These are phyloP conservation scores for Trametes elegans DNA, from an alignment of 768 basidiomycete species.

Conservation along the genomic window DNA sequence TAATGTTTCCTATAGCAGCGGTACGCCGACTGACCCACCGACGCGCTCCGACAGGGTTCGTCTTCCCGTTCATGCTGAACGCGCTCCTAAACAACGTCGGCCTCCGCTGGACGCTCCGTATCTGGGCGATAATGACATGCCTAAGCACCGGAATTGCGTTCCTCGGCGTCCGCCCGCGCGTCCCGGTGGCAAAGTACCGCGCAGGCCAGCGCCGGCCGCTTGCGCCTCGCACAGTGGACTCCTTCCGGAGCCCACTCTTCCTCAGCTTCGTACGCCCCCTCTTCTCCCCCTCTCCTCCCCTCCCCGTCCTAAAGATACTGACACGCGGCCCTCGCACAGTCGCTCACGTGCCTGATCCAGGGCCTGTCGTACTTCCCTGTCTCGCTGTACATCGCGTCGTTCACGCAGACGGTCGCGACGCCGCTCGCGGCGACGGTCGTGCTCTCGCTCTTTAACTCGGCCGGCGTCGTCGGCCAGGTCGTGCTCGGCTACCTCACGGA, in stretches of 20 bases:
- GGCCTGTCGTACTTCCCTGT: constrained; percentile 27
- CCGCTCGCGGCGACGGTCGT: constrained; percentile 24
- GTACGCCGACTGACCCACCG: no score
- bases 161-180: constrained; percentile 21
- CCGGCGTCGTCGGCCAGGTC: constrained; percentile 25
- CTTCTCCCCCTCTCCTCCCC: not conserved
- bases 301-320: not conserved
- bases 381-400: constrained; percentile 28
- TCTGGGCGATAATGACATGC: constrained; percentile 20
- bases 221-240: constrained; percentile 18
- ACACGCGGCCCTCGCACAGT: constrained; percentile 1
- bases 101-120: constrained; percentile 24
- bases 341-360: constrained; percentile 22
- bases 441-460: constrained; percentile 26
- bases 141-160: constrained; percentile 19
- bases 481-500: constrained; percentile 24
- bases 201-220: constrained; percentile 17
- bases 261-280: constrained; percentile 20
- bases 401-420: constrained; percentile 21
- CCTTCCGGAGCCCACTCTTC: constrained; percentile 22
- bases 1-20: no score
- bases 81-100: constrained; percentile 18
- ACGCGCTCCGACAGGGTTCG: constrained; percentile 19
- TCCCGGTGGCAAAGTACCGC: constrained; percentile 19
- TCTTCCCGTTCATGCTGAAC: constrained; percentile 24